Conservation (phyloP, 345 rosid species). For the Camelina sativa region DNA sequence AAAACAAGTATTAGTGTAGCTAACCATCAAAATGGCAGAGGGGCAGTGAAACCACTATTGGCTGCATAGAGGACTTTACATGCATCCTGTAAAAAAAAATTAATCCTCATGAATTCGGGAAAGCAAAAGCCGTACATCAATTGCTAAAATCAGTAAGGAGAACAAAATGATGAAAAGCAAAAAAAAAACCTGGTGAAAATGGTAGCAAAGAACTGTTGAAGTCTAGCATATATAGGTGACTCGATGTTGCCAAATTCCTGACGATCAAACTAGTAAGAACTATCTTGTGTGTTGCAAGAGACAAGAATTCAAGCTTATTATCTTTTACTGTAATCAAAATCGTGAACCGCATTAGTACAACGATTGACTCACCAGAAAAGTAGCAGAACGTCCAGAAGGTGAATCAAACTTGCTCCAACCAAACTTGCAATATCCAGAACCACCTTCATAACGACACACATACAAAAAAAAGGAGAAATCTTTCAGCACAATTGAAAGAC, state of each 20-base stretch:
- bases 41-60: constrained; percentile 81
- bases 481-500: neutral
- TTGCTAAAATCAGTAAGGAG: constrained; percentile 10
- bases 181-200: constrained; percentile 71
- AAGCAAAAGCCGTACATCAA: neutral
- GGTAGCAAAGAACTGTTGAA: constrained; percentile 71
- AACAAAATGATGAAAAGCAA: neutral
- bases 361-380: constrained; percentile 64
- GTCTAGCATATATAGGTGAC: constrained; percentile 79
- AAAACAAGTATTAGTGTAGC: constrained; percentile 34
- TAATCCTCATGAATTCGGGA: constrained; percentile 3
- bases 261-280: constrained; percentile 41
- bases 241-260: constrained; percentile 96
- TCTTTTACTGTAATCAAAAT: neutral
- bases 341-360: neutral
- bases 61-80: constrained; percentile 70
- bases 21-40: constrained; percentile 91
- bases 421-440: constrained; percentile 91
- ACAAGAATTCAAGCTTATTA: constrained; percentile 14
- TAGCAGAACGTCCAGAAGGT: constrained; percentile 81
- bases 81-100: constrained; percentile 70
- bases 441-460: constrained; percentile 55
- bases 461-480: neutral
- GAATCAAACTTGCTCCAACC: constrained; percentile 82
- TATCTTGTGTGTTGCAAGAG: constrained; percentile 30